These are phyloP conservation scores for Agrocybe pediades DNA, from an alignment of 768 basidiomycete species.

Conservation along the genomic window DNA sequence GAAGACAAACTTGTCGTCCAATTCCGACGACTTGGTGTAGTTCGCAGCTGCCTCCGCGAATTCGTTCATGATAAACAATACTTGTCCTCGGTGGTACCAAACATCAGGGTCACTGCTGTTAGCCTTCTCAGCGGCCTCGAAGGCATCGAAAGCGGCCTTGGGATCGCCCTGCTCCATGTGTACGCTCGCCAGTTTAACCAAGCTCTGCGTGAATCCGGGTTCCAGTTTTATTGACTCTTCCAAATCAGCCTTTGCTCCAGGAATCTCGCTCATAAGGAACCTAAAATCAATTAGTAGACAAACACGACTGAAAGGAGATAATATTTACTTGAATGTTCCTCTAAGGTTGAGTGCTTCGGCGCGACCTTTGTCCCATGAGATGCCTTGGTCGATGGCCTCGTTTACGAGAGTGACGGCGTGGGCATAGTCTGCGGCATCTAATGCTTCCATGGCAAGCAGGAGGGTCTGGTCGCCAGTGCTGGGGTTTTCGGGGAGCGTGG, in stretches of 20 bases:
- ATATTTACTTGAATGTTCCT: conserved; percentile 89
- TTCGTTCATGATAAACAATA: conserved; percentile 94
- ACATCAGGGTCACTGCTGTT: conserved; percentile 91
- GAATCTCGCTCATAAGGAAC: conserved; percentile 86
- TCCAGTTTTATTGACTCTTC: conserved; percentile 70
- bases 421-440: conserved; percentile 80
- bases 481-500: conserved; percentile 71
- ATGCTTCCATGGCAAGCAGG: conserved; percentile 76
- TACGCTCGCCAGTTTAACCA: conserved; percentile 96
- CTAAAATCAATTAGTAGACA: no score
- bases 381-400: conserved; percentile 85
- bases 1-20: conserved; percentile 92
- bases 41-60: conserved; percentile 85
- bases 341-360: conserved; percentile 92
- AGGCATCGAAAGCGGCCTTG: conserved; percentile 82
- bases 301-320: not conserved
- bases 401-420: conserved; percentile 80
- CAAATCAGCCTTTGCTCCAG: conserved; percentile 82
- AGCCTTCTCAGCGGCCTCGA: conserved; percentile 84
- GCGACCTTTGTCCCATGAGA: conserved; percentile 72
- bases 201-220: conserved; percentile 78
- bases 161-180: conserved; percentile 94
- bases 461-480: conserved; percentile 85
- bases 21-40: conserved; percentile 85
- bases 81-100: conserved; percentile 98